phyloP scores from a whole-genome alignment of 2,329 filamentous ascomycete species.

The Elsinoe perseae region DNA sequence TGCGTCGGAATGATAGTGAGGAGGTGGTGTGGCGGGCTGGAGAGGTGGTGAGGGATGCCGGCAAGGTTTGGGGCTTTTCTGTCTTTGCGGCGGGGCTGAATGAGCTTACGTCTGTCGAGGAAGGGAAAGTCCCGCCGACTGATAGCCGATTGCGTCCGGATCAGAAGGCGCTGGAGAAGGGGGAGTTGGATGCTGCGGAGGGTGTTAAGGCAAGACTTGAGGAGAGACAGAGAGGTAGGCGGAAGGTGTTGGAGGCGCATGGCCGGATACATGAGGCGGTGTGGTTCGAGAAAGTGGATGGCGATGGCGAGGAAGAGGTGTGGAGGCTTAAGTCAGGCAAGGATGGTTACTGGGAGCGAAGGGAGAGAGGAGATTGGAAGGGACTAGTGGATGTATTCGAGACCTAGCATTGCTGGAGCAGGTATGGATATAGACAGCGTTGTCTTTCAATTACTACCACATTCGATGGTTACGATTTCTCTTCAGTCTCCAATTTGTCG shows the following conservation, averaged over 20 bases:
- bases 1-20: conserved; percentile 57
- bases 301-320: conserved; percentile 34
- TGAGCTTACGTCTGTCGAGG: conserved; percentile 74
- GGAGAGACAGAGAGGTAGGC: conserved; percentile 69
- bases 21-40: conserved; percentile 73
- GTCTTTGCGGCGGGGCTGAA: conserved; percentile 80
- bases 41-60: conserved; percentile 66
- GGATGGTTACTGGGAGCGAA: conserved; percentile 90
- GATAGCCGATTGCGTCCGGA: conserved; percentile 81
- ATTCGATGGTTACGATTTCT: not conserved
- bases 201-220: conserved; percentile 74
- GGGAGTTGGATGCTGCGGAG: conserved; percentile 77
- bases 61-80: conserved; percentile 80
- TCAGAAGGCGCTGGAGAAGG: conserved; percentile 74
- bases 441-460: not conserved
- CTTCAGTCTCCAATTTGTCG: not conserved
- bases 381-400: conserved; percentile 50
- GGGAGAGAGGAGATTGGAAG: conserved; percentile 60
- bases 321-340: conserved; percentile 65
- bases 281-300: conserved; percentile 69
- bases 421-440: not conserved
- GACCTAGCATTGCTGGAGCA: conserved; percentile 20
- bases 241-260: conserved; percentile 65
- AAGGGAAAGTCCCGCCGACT: conserved; percentile 65
- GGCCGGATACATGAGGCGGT: conserved; percentile 65